Base-by-base conservation (phyloP, 148 eudicot genomes). In the Beta vulgaris region DNA sequence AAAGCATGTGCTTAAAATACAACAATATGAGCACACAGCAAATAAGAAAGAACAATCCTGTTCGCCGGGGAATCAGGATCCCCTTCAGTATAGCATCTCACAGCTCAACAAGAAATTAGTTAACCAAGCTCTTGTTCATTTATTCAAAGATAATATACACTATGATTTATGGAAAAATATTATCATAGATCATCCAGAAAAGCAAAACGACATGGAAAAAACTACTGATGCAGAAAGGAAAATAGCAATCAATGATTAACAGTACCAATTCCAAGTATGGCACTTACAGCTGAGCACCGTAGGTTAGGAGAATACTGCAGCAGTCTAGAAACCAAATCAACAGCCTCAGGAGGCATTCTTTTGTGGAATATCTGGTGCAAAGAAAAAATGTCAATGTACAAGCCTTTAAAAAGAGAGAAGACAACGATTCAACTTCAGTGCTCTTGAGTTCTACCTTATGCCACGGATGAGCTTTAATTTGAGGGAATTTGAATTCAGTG, bases 401-500 rank as follows among this genome's bases (percentile, higher is more conserved):
- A n/a, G 10, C 9, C 44, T 37, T 32, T 0, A 23, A 72, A 69
- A 58, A 43, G 6, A 28, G 7, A 72, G 5, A 55, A 72, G 11
- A 55, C 53, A 16, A 39, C n/a, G 14, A 46, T 60, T 71, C 58
- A 48, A 3, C 25, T 40, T 36, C 44, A 25, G 3, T 28, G 57
- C 51, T 40, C 71, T 32, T 29, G 64, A 66, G 11, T 32, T 57
- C 68, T 79, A 94, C 98, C 96, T 94, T 94, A 83, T 92, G 97
- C 97, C 98, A 94, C 31, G 98, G 98, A 79, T 94, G 98, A 69
- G 97, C 92, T 83, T 94, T 94, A 23, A 94, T 94, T 72, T 94
- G 98, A 23, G 98, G 98, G 58, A 94, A 94, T 73, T 92, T 94
- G 61, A 90, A 92, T 82, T 94, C 98, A 0, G 97, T 94, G 82